Percentiles rank a stretch among this genome's conserved stretches.
These are phyloP conservation scores for Gliomastix tumulicola DNA, from an alignment of 2,329 filamentous ascomycete genomes.

Conservation along the genomic window DNA sequence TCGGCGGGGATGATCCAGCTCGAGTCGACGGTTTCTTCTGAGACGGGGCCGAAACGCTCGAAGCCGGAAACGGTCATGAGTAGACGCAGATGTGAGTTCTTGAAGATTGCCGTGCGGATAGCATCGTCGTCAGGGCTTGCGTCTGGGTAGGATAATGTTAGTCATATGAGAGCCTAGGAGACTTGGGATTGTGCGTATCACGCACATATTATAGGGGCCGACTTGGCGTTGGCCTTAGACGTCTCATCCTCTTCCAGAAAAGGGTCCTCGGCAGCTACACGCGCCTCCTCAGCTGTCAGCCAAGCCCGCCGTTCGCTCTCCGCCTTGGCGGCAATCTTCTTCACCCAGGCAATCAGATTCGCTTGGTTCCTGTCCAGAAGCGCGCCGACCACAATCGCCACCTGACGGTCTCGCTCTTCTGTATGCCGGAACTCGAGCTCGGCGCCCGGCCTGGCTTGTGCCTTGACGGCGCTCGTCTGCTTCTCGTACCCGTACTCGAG, in stretches of 20 bases:
- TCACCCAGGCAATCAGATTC: conserved; percentile 76
- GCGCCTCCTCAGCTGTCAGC: conserved; percentile 63
- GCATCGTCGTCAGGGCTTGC: conserved; percentile 59
- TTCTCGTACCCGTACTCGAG: conserved; percentile 87
- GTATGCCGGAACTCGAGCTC: conserved; percentile 77
- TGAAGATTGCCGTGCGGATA: conserved; percentile 71
- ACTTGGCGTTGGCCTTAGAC: conserved; percentile 15
- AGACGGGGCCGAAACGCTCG: conserved; percentile 42
- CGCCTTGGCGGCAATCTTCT: conserved; percentile 60
- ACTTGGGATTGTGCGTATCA: conserved; percentile 8
- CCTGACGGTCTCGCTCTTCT: conserved; percentile 61
- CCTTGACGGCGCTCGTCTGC: conserved; percentile 59
- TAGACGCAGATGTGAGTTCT: conserved; percentile 79
- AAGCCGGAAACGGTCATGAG: conserved; percentile 74
- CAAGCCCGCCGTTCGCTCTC: conserved; percentile 69
- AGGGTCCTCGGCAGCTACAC: conserved; percentile 28
- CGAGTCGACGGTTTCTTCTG: conserved; percentile 68
- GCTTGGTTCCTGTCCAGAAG: conserved; percentile 73
- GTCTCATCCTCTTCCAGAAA: conserved; percentile 19
- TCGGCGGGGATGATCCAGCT: conserved; percentile 70
- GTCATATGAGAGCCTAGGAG: conserved; percentile 7
- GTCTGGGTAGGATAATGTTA: conserved; percentile 35
- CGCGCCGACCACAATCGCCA: conserved; percentile 73
- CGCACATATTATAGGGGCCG: conserved; percentile 25
- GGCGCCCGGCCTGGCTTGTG: conserved; percentile 62